Conservation (phyloP, 177 flowering plant genomes). For the Vitis hybrid region DNA sequence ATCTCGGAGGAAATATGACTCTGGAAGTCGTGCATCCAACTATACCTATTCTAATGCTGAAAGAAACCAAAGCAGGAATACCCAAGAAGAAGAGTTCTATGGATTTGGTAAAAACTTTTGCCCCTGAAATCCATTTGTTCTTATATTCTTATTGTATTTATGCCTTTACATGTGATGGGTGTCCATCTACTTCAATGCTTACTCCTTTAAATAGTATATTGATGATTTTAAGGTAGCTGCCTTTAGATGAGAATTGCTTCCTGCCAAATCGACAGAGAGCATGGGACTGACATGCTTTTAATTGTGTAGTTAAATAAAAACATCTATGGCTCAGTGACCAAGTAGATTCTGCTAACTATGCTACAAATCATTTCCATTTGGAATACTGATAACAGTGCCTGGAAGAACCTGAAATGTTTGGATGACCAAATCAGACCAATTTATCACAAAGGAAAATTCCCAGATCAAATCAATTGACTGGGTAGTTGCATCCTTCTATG, state of each 20-base stretch:
- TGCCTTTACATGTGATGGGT: background rate
- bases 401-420: too few species aligned
- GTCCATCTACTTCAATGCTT: background rate
- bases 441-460: too few species aligned
- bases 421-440: too few species aligned
- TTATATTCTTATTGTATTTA: background rate
- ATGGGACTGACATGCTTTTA: background rate
- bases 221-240: background rate
- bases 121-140: background rate
- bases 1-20: conserved; percentile 52
- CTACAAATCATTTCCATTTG: too few species aligned
- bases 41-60: conserved; percentile 45
- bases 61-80: conserved; percentile 36
- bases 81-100: conserved; percentile 79
- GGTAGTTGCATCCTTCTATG: too few species aligned
- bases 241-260: background rate
- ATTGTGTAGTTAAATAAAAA: background rate
- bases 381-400: too few species aligned
- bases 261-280: background rate
- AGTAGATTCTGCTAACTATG: background rate
- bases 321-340: background rate
- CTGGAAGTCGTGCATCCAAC: conserved; percentile 40
- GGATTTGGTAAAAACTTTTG: conserved; percentile 67
- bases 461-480: too few species aligned
- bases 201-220: background rate